These are phyloP conservation scores for Fusarium subtropicale DNA, from an alignment of 2,329 filamentous ascomycete genomes.

Conservation along the genomic window DNA sequence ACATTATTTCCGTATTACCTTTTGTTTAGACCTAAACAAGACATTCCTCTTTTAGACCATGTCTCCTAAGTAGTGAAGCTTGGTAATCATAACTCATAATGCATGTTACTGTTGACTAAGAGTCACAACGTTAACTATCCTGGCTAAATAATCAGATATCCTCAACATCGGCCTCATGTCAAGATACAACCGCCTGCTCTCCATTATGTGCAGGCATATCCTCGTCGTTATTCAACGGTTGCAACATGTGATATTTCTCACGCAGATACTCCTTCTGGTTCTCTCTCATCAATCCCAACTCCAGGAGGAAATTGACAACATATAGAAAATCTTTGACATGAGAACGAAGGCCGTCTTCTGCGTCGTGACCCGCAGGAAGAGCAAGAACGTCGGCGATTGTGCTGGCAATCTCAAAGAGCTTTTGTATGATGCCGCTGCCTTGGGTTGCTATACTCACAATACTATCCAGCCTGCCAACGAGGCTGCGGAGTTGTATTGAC, in stretches of 20 bases:
- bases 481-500: slow-evolving; percentile 54
- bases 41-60: too few relatives aligned
- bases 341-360: slow-evolving; percentile 58
- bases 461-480: slow-evolving; percentile 52
- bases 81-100: slow-evolving; percentile 23
- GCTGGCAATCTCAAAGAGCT: slow-evolving; percentile 70
- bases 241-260: slow-evolving; percentile 54
- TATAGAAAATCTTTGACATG: slow-evolving; percentile 66
- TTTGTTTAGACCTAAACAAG: not conserved
- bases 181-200: slow-evolving; percentile 25
- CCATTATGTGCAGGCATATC: slow-evolving; percentile 18
- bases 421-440: slow-evolving; percentile 67
- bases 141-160: slow-evolving; percentile 11
- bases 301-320: slow-evolving; percentile 62
- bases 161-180: not conserved
- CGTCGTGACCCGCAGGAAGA: slow-evolving; percentile 57
- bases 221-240: slow-evolving; percentile 45
- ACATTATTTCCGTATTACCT: not conserved
- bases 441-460: slow-evolving; percentile 63
- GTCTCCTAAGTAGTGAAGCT: not conserved
- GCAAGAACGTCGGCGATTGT: slow-evolving; percentile 70
- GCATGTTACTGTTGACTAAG: not conserved
- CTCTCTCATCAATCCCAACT: slow-evolving; percentile 60
- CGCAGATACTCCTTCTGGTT: slow-evolving; percentile 57
- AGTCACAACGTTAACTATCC: slow-evolving; percentile 1